These are phyloP conservation scores for Pontederia paniculata DNA, from an alignment of 176 grass and related monocot genomes.

Conservation along the genomic window DNA sequence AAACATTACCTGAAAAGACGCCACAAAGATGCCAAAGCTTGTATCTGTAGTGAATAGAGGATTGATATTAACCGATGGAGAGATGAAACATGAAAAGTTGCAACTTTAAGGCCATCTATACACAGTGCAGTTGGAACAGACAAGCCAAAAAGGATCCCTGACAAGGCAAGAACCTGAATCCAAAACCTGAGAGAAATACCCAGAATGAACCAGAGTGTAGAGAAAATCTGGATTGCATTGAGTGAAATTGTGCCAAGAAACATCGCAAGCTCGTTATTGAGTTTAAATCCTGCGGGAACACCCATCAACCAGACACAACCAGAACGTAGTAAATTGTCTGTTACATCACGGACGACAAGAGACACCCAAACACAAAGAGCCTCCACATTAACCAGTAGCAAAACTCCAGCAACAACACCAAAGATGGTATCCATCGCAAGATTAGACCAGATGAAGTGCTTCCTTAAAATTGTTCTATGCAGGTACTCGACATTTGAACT, in stretches of 20 bases:
- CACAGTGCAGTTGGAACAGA: slow-evolving; percentile 57
- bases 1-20: slow-evolving; percentile 75
- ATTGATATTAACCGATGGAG: slow-evolving; percentile 74
- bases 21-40: slow-evolving; percentile 81
- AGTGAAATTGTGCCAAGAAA: slow-evolving; percentile 84
- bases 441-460: slow-evolving; percentile 66
- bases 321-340: slow-evolving; percentile 59
- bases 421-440: slow-evolving; percentile 54
- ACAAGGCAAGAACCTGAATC: slow-evolving; percentile 42
- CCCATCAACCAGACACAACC: slow-evolving; percentile 99
- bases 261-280: slow-evolving; percentile 82
- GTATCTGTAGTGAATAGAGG: slow-evolving; percentile 79
- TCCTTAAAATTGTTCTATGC: slow-evolving; percentile 58
- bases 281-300: slow-evolving; percentile 93
- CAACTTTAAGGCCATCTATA: slow-evolving; percentile 66
- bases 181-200: slow-evolving; percentile 44
- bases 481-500: slow-evolving; percentile 64
- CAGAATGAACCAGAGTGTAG: slow-evolving; percentile 71
- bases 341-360: slow-evolving; percentile 33
- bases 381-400: slow-evolving; percentile 38
- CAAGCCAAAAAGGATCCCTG: slow-evolving; percentile 57
- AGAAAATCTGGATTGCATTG: slow-evolving; percentile 79
- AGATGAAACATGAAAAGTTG: slow-evolving; percentile 52
- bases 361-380: slow-evolving; percentile 48
- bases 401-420: slow-evolving; percentile 51